These are phyloP conservation scores for Xylaria arbuscula DNA, from an alignment of 2,329 filamentous ascomycete genomes.

Conservation along the genomic window DNA sequence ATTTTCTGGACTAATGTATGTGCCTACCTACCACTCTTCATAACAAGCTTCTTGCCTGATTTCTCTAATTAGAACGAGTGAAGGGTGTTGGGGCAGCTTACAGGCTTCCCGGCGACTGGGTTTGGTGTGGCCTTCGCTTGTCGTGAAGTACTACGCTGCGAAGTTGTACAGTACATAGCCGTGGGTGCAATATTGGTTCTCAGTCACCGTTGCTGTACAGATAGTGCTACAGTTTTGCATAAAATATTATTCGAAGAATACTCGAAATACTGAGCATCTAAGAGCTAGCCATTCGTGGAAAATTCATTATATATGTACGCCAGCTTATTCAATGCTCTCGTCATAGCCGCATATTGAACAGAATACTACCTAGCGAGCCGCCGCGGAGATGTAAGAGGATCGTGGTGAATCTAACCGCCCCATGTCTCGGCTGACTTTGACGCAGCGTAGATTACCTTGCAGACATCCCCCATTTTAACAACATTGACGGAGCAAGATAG, in stretches of 20 bases:
- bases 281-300: background rate
- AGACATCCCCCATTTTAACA: conserved; percentile 3
- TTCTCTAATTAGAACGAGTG: background rate
- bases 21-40: background rate
- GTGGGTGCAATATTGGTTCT: background rate
- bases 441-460: background rate
- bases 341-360: background rate
- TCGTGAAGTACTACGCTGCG: background rate
- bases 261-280: background rate
- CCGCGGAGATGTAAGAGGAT: background rate
- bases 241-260: background rate
- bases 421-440: background rate
- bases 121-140: background rate
- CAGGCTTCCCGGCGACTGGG: background rate
- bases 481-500: conserved; percentile 20
- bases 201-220: background rate
- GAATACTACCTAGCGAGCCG: background rate
- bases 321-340: background rate
- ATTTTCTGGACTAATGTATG: conserved; percentile 14
- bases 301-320: background rate
- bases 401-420: background rate
- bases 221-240: conserved; percentile 1
- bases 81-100: background rate
- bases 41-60: background rate
- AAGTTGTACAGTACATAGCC: background rate